These are phyloP conservation scores for Malassezia caprae DNA, from an alignment of 1,284 basidiomycete genomes.

Conservation along the genomic window DNA sequence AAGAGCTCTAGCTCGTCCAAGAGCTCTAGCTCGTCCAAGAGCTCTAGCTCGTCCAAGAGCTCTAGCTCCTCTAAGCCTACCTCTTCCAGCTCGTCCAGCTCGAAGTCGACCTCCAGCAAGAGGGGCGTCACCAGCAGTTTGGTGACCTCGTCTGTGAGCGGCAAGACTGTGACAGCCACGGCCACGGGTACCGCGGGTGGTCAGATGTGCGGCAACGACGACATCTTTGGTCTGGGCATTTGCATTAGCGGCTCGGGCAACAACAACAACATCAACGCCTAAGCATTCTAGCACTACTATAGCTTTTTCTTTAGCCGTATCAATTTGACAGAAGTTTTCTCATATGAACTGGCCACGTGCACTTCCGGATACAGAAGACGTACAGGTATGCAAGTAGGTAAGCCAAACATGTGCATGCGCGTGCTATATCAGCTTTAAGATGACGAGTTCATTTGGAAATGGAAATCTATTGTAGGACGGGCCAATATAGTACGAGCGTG, in stretches of 20 bases:
- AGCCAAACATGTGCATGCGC: neutral
- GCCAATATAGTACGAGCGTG: neutral
- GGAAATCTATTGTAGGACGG: neutral
- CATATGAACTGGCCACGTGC: no score
- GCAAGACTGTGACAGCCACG: neutral
- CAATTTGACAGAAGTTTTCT: no score
- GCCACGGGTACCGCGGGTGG: neutral
- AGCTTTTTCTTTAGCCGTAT: no score
- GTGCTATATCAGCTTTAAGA: neutral
- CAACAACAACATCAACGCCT: neutral
- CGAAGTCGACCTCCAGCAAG: neutral
- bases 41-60: neutral
- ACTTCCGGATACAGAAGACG: neutral
- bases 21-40: neutral
- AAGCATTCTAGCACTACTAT: neutral
- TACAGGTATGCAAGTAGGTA: neutral
- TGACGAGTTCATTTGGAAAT: neutral
- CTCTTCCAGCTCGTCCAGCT: neutral
- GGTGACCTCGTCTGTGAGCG: neutral
- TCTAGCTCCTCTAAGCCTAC: neutral
- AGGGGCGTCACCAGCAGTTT: neutral
- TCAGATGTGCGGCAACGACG: neutral
- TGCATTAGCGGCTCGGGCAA: slow-evolving; percentile 1
- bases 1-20: neutral
- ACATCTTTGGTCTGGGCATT: neutral